Conservation (phyloP, 139 green algal species). For the Chlorella sp. region DNA sequence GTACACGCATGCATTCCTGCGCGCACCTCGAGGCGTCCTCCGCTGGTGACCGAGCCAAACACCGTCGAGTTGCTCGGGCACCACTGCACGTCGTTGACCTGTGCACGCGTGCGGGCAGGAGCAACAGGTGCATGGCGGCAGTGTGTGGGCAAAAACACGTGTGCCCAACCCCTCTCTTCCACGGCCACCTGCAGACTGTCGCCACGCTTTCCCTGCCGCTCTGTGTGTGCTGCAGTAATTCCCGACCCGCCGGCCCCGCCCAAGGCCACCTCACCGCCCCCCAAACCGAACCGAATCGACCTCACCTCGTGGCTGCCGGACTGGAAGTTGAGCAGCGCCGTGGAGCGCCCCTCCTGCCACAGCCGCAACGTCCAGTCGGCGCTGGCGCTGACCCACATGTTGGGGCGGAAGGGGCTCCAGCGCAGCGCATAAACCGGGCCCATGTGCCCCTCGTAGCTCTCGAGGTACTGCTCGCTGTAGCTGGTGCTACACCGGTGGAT, state of each 20-base stretch:
- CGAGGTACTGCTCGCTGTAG: slow-evolving; percentile 79
- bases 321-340: slow-evolving; percentile 63
- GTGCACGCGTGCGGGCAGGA: background rate
- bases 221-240: too few relatives aligned
- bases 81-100: slow-evolving; percentile 58
- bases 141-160: too few relatives aligned
- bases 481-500: slow-evolving; percentile 79
- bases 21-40: slow-evolving; percentile 52
- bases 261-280: too few relatives aligned
- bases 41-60: slow-evolving; percentile 66
- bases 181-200: too few relatives aligned
- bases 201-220: too few relatives aligned
- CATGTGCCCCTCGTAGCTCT: slow-evolving; percentile 72
- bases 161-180: too few relatives aligned
- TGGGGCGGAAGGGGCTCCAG: slow-evolving; percentile 68
- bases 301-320: slow-evolving; percentile 50
- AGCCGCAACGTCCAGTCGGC: slow-evolving; percentile 79
- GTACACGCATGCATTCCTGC: background rate
- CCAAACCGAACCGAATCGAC: too few relatives aligned
- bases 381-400: slow-evolving; percentile 55
- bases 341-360: slow-evolving; percentile 57
- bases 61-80: slow-evolving; percentile 73
- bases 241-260: too few relatives aligned
- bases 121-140: background rate
- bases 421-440: slow-evolving; percentile 65